phyloP scores from a whole-genome alignment of 495 filamentous ascomycete genomes.

The Penicillium roqueforti region DNA sequence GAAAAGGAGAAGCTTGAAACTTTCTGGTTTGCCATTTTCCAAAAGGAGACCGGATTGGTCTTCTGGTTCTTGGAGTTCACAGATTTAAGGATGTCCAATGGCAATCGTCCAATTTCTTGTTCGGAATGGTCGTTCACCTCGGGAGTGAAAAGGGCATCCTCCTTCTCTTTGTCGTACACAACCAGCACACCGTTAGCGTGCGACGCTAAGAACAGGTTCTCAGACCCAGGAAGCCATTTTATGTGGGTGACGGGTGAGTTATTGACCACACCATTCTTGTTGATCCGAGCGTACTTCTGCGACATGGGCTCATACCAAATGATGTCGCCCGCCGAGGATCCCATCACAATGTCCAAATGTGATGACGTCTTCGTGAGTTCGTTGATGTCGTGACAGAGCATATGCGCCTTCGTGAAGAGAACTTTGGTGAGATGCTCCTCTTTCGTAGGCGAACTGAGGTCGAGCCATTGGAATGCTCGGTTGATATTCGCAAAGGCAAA shows the following conservation, averaged over 20 bases:
- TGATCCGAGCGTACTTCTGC: constrained; percentile 90
- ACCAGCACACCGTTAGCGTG: constrained; percentile 92
- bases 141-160: constrained; percentile 72
- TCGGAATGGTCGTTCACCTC: constrained; percentile 49
- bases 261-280: constrained; percentile 94
- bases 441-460: constrained; percentile 55
- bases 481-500: constrained; percentile 95
- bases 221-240: constrained; percentile 89
- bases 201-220: constrained; percentile 86
- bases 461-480: constrained; percentile 83
- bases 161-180: constrained; percentile 98
- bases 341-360: constrained; percentile 90
- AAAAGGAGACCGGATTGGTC: constrained; percentile 82
- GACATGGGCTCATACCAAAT: constrained; percentile 99
- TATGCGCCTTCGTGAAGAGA: constrained; percentile 91
- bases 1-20: constrained; percentile 89
- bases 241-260: constrained; percentile 79
- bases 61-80: constrained; percentile 91
- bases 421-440: constrained; percentile 91
- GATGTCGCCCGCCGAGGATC: constrained; percentile 91
- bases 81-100: constrained; percentile 71
- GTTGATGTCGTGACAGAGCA: constrained; percentile 93
- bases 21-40: constrained; percentile 84
- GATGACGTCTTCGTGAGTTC: constrained; percentile 67
- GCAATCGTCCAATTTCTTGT: constrained; percentile 36